Evolutionary conservation across 305 asterid species (phyloP).

Genomic region (Solanum hybrid): DNA sequence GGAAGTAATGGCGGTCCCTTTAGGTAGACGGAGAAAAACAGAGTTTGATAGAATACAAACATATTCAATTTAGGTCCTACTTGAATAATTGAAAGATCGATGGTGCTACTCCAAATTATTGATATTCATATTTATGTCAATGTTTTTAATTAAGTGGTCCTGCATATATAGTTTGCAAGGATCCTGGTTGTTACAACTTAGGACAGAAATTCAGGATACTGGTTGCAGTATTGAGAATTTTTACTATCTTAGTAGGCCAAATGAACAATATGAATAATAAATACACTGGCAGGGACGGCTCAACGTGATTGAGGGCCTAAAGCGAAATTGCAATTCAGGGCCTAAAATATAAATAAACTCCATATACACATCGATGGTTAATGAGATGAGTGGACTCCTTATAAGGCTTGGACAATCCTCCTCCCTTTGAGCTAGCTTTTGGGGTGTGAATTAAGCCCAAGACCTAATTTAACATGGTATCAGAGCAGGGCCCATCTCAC

Average conservation of each 20-base stretch:
- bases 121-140: not conserved
- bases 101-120: not conserved
- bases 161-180: not conserved
- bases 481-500: too few species aligned
- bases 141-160: not conserved
- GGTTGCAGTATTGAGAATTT: not conserved
- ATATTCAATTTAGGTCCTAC: not conserved
- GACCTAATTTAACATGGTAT: too few species aligned
- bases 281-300: not conserved
- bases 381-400: too few species aligned
- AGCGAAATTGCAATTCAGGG: too few species aligned
- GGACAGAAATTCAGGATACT: not conserved
- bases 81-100: not conserved
- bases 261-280: not conserved
- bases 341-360: too few species aligned
- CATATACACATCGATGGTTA: too few species aligned
- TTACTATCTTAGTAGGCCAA: not conserved
- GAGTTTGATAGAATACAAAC: not conserved
- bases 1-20: not conserved
- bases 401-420: too few species aligned
- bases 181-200: not conserved
- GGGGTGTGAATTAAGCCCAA: too few species aligned
- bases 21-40: not conserved
- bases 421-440: too few species aligned
- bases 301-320: too few species aligned